phyloP scores from a whole-genome alignment of 1,284 basidiomycete species.

The Heterobasidion irregulare region DNA sequence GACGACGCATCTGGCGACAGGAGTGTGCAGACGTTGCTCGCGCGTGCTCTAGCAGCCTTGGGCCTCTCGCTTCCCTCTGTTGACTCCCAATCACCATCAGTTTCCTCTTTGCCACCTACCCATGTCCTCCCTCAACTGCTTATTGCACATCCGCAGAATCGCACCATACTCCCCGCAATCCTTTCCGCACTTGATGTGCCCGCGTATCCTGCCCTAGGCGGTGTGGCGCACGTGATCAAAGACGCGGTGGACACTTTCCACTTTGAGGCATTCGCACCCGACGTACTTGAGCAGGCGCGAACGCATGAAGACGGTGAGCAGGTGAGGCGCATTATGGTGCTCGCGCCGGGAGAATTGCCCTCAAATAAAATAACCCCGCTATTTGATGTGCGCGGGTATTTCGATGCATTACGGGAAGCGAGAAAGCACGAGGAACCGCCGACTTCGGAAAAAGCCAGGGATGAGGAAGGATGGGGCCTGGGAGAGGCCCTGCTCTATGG shows the following conservation, averaged over 20 bases:
- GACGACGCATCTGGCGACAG: constrained; percentile 21
- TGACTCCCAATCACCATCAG: constrained; percentile 7
- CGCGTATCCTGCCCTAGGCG: constrained; percentile 13
- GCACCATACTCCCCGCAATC: constrained; percentile 27
- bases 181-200: constrained; percentile 27
- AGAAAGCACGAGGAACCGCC: constrained; percentile 14
- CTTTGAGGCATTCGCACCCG: neutral
- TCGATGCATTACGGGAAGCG: constrained; percentile 20
- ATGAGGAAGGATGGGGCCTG: constrained; percentile 36
- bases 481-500: constrained; percentile 83
- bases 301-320: neutral
- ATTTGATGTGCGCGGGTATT: constrained; percentile 49
- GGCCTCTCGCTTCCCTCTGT: constrained; percentile 35
- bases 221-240: constrained; percentile 29
- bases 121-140: constrained; percentile 48
- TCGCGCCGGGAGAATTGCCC: constrained; percentile 33
- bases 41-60: constrained; percentile 31
- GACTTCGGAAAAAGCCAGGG: constrained; percentile 10
- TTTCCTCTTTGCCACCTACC: constrained; percentile 1
- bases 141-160: constrained; percentile 28
- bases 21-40: constrained; percentile 28
- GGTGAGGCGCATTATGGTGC: constrained; percentile 16
- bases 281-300: constrained; percentile 1
- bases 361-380: constrained; percentile 37
- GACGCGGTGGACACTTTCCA: constrained; percentile 61